phyloP scores from a whole-genome alignment of 257 asterid species.

The Solanum dulcamara region DNA sequence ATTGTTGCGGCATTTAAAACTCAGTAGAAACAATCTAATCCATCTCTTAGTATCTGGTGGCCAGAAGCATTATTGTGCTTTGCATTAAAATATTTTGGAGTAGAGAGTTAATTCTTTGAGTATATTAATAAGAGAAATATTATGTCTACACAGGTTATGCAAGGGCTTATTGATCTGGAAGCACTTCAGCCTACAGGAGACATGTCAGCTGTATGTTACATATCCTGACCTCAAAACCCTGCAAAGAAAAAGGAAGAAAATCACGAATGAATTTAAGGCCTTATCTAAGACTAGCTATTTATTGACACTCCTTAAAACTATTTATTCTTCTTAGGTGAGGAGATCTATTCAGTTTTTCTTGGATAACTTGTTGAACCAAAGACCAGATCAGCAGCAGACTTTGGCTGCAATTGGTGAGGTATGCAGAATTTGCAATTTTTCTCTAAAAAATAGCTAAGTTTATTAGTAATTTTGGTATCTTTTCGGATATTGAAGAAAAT shows the following conservation, averaged over 20 bases:
- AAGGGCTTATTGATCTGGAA: constrained; percentile 75
- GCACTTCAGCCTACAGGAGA: constrained; percentile 99
- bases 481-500: background rate
- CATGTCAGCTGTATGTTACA: constrained; percentile 56
- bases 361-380: constrained; percentile 79
- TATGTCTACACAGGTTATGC: constrained; percentile 58
- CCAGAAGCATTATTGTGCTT: background rate
- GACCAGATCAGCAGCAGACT: constrained; percentile 89
- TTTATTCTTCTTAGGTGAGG: constrained; percentile 52
- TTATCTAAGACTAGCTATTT: background rate
- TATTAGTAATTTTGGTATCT: background rate
- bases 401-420: constrained; percentile 98
- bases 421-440: background rate
- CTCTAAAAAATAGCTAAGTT: background rate
- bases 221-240: background rate
- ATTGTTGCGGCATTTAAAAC: background rate
- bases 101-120: background rate
- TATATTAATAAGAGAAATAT: background rate
- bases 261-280: background rate
- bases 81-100: background rate
- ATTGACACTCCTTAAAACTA: background rate
- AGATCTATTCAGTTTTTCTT: constrained; percentile 89
- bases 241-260: background rate
- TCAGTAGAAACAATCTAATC: background rate
- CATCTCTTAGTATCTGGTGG: background rate